phyloP scores from a whole-genome alignment of 2,329 filamentous ascomycete species.

The Talaromyces sp. region DNA sequence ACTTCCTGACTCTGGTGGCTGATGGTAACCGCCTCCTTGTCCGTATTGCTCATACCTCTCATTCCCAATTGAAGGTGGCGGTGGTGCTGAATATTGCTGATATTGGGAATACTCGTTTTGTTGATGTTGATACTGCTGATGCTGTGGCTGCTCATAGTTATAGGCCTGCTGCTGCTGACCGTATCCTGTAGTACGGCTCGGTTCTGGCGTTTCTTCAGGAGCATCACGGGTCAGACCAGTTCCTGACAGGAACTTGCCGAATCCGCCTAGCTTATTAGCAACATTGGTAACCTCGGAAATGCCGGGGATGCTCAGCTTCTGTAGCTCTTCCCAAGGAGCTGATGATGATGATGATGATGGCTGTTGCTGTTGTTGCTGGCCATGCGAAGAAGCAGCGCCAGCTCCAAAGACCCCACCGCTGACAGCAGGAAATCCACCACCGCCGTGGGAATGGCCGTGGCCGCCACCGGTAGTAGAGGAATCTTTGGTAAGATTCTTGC shows the following conservation, averaged over 20 bases:
- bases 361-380: conserved; percentile 19
- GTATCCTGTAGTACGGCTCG: conserved; percentile 19
- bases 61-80: not conserved
- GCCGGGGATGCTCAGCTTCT: conserved; percentile 33
- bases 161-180: conserved; percentile 14
- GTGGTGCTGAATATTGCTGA: not conserved
- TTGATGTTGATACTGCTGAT: conserved; percentile 2
- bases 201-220: conserved; percentile 21
- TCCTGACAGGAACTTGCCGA: conserved; percentile 10
- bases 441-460: conserved; percentile 33
- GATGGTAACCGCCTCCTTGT: conserved; percentile 14
- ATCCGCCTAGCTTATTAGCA: conserved; percentile 13
- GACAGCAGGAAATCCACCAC: conserved; percentile 23
- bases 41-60: conserved; percentile 18
- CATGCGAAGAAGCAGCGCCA: conserved; percentile 19
- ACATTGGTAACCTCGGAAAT: conserved; percentile 35
- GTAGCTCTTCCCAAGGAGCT: conserved; percentile 29
- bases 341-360: conserved; percentile 22
- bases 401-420: conserved; percentile 18
- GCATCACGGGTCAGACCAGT: conserved; percentile 7
- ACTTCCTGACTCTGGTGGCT: conserved; percentile 15
- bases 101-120: conserved; percentile 8
- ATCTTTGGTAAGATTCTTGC: conserved; percentile 66
- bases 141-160: conserved; percentile 2
- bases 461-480: conserved; percentile 25